Evolutionary conservation across 148 eudicot genomes (phyloP), one percentile per base, ranked within the genome.

Genomic region (Rhododendron griersonianum): DNA sequence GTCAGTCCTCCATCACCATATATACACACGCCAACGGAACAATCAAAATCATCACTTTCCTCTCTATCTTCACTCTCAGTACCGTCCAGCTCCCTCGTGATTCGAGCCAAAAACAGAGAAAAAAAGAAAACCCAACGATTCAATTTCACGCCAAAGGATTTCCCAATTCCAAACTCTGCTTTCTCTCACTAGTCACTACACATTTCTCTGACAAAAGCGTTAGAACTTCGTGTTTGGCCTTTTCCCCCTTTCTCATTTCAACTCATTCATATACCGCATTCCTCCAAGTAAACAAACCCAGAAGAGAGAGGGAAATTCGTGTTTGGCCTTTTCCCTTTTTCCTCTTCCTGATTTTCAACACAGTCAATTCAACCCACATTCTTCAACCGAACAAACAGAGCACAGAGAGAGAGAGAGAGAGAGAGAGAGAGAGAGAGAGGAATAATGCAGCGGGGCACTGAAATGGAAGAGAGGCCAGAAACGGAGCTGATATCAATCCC

Each of bases 401-500:
- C 57, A 51, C 55, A 45, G 15, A 78, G 16, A 16, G 44, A 47
- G 33, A 44, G 55, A 41, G 51, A 44, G 25, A 77, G 28, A 37
- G 39, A 25, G 57, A n/a, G 61, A 50, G 11, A 25, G 82, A 80
- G 61, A 6, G 63, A 51, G 41, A 6, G 53, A 51, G 63, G 16
- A 23, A 7, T 1, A 47, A 13, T 51, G 83, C 67, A 21, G 69
- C 6, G 83, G 11, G 19, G 9, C 15, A 18, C 3, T 10, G 71
- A 81, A 37, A 95, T 96, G 98, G 99, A 96, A 47, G 99, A 95
- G 78, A 86, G 96, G 67, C 91, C 92, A 4, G 99, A 97, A 30
- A 90, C 93, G 7, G 99, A 97, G 92, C 93, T 97, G 0, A 94
- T 97, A 30, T 97, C 99, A 2, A 97, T 97, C 4, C 99, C 99